These are phyloP conservation scores for Chloris gayana DNA, from an alignment of 176 grass and related monocot species.

Conservation along the genomic window DNA sequence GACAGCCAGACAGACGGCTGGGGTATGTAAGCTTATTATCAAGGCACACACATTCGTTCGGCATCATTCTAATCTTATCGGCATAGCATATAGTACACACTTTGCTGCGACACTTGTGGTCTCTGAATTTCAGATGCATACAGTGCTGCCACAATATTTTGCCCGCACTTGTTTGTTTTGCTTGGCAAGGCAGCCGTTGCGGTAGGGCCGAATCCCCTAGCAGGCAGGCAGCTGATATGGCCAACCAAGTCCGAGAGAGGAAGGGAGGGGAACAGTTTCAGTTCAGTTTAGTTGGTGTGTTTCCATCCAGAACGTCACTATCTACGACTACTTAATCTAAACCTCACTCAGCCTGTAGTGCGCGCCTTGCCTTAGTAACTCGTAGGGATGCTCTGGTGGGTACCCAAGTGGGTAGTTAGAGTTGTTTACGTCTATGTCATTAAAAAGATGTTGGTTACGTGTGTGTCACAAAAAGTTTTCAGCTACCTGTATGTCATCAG, in stretches of 20 bases:
- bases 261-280: background rate
- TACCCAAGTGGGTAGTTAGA: too few species aligned
- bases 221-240: background rate
- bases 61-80: background rate
- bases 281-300: background rate
- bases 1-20: background rate
- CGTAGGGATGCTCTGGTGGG: too few species aligned
- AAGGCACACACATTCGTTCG: background rate
- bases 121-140: background rate
- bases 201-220: too few species aligned
- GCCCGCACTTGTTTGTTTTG: too few species aligned
- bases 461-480: too few species aligned
- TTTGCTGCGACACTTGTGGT: background rate
- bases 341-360: background rate
- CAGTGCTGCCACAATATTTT: background rate
- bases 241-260: background rate
- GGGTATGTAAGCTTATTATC: too few species aligned
- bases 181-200: too few species aligned
- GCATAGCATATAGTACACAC: background rate
- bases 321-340: background rate
- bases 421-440: too few species aligned
- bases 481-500: too few species aligned
- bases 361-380: background rate
- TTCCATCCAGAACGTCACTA: background rate
- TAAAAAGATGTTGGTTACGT: too few species aligned